Evolutionary conservation across 1,284 basidiomycete species (phyloP), one percentile per base, ranked within the genome.

Genomic region (Fomitopsis betulina): DNA sequence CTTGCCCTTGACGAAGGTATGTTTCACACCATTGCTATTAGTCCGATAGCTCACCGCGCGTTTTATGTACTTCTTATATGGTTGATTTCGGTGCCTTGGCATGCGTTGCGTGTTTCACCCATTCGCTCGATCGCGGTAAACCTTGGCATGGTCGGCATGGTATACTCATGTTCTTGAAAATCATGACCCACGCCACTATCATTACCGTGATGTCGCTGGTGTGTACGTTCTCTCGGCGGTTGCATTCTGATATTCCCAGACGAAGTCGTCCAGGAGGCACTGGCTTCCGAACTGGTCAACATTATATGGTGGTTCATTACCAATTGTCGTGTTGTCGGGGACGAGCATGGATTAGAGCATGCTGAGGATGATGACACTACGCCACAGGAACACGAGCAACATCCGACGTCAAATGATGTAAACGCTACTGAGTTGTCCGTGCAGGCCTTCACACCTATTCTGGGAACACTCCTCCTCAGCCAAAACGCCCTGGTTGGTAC

Each of bases 241-340:
- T n/a, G 23, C 33, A 19, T 43, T 3, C 12, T 42, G 15, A 55
- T 38, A 19, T 10, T 40, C 37, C 15, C 68, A 93, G 96, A 98
- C 63, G 93, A 96, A 65, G 75, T 84, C 40, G 95, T 99, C 60
- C 95, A 94, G 72, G 93, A 97, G 68, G 91, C 94, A 0, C 87
- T 99, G 42, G 89, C 93, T 1, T 82, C 86, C 2, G 87, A 94
- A 67, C 77, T 99, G 25, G 85, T 93, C 54, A 76, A 83, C 45
- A 84, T 97, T 64, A 84, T 98, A 63, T 98, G 94, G 94, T 97
- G 93, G 87, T 98, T 96, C 74, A 89, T 94, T 69, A 89, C 93
- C 77, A 78, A 85, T 66, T 89, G 86, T 69, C 79, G 79, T 71
- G 70, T 88, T 42, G 77, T 84, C 43, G 79, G 84, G 43, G 82